Base-by-base conservation (phyloP, 2,329 filamentous ascomycete species). In the Chrysoporthe deuterocubensis region DNA sequence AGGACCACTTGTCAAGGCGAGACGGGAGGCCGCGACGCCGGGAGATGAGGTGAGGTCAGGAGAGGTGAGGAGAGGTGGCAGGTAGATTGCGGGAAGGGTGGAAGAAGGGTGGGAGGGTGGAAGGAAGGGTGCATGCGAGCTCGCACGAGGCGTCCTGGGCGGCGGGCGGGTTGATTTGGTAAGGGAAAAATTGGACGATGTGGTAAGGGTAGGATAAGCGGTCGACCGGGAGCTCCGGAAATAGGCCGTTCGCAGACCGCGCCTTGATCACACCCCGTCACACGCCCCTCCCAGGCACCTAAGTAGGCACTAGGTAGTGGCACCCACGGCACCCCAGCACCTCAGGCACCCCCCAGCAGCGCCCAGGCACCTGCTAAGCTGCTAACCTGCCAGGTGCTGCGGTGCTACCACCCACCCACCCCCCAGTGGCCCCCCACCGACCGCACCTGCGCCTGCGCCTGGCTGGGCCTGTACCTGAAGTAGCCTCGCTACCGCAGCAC, bases 171-270 rank as follows among this genome's bases (percentile, higher is more conserved):
- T n/a, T 43, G 43, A 50, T 50, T 37, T 11, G 57, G 59, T 43
- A 40, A 54, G 61, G 56, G 37, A 40, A 40, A 40, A 40, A 42
- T 58, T 34, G 26, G 50, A 54, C 50, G 32, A 6, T n/a, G 34
- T 58, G 56, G 34, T 21, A n/a, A 40, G 37, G 61, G 18, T n/a
- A 26, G 67, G 44, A 62, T 60, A 52, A 68, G 60, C 68, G 67
- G 68, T 65, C 61, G 67, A 46, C 52, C 67, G 50, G 56, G 26
- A 40, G 68, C 56, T 61, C 48, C 60, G 66, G 65, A 69, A 69
- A 65, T 66, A 71, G 62, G 67, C 65, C 32, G 21, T 48, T 48
- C 57, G 43, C 59, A 61, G 42, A 44, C n/a, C 43, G 21, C 40
- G 37, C 40, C 40, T 40, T 40, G 40, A 21, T 21, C 37, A 43